Evolutionary conservation across 2,329 filamentous ascomycete species (phyloP), one percentile per base, ranked within the genome.

Genomic region (Coleophoma eucalyptorum): DNA sequence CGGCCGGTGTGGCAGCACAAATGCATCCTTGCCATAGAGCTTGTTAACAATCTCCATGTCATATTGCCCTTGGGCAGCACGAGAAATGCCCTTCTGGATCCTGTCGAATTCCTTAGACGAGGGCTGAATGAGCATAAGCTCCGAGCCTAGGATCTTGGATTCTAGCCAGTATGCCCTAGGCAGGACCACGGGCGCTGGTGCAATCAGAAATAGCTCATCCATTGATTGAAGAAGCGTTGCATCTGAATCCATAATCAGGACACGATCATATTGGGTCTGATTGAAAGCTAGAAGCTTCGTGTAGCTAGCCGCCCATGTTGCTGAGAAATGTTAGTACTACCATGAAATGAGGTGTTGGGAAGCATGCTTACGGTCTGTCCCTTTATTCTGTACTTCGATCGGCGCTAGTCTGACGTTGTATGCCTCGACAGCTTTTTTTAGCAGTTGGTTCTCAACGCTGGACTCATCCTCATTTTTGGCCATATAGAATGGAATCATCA

Each of bases 221-320:
- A 84, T 71, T 41, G 72, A 65, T 54, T 78, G 64, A 1, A 62
- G 37, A n/a, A 63, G 43, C 6, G 56, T 65, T 6, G 56, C 48
- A 26, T 59, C 56, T 3, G 59, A 60, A 48, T 60, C 55, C 11
- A 63, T 52, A 11, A 53, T 46, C 7, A 51, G 33, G 8, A 53
- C 46, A 15, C 37, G 37, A 3, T 46, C 42, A 37, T 87, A 89
- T 50, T 83, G 73, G 0, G 79, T 80, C 48, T 87, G 80, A 52
- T 84, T 84, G 62, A 88, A 89, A 2, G 84, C 82, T 18, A 86
- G 74, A 33, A 88, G 76, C 63, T 90, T 89, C 19, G 83, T 85
- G 58, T 82, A 83, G 2, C 79, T 83, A 34, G 80, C 77, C 50
- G 81, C 78, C 83, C 83, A 87, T 1, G 81, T 81, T 16, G 68